Evolutionary conservation across 2,329 filamentous ascomycete species (phyloP).

Genomic region (Penicillium occitanis): DNA sequence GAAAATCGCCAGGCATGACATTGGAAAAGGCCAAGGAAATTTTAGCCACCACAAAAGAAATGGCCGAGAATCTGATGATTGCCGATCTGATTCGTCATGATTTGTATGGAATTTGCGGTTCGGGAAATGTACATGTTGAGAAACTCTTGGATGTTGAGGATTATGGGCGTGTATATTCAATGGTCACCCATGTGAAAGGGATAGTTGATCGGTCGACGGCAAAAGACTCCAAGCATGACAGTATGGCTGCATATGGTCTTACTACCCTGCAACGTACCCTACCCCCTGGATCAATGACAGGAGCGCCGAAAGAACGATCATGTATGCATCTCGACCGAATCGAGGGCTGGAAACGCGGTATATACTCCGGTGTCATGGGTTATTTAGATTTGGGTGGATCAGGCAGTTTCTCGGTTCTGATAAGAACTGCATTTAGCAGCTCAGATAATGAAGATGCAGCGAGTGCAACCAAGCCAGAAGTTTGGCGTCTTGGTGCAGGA

Average conservation of each 20-base stretch:
- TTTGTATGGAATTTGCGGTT: conserved; percentile 77
- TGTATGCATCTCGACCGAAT: conserved; percentile 76
- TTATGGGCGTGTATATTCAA: conserved; percentile 86
- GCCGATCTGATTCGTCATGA: conserved; percentile 95
- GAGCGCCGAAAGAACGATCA: conserved; percentile 88
- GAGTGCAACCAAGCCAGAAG: conserved; percentile 27
- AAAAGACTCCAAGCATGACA: conserved; percentile 32
- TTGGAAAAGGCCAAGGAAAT: conserved; percentile 70
- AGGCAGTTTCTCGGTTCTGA: conserved; percentile 89
- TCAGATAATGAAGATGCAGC: conserved; percentile 28
- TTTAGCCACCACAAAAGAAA: conserved; percentile 80
- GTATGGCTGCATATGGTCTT: conserved; percentile 54
- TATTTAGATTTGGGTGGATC: conserved; percentile 84
- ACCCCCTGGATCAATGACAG: conserved; percentile 94
- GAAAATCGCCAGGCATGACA: conserved; percentile 68
- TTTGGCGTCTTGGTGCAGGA: conserved; percentile 83
- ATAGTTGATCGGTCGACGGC: conserved; percentile 35
- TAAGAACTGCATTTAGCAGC: conserved; percentile 69
- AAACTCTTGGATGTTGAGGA: conserved; percentile 85
- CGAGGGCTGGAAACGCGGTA: conserved; percentile 63
- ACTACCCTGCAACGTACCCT: conserved; percentile 75
- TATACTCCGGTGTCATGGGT: conserved; percentile 87
- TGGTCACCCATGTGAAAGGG: conserved; percentile 84
- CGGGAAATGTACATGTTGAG: conserved; percentile 69
- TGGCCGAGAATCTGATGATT: conserved; percentile 97